Conservation (phyloP, 2,329 filamentous ascomycete genomes). For the Thielaviopsis musarum region DNA sequence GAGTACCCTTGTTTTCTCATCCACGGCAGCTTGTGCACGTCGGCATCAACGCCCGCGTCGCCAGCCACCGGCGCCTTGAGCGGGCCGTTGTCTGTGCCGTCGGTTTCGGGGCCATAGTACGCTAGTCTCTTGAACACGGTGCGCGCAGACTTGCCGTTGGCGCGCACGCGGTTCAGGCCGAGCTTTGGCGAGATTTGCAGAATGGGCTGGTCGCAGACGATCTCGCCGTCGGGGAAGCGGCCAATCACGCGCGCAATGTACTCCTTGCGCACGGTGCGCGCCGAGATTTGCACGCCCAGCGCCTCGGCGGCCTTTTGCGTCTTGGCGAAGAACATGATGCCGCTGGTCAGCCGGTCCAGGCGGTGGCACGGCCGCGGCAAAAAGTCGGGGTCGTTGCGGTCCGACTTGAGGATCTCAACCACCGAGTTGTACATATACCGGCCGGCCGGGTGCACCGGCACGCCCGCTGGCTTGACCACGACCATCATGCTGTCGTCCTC, state of each 20-base stretch:
- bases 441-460: conserved; percentile 89
- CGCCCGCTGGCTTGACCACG: conserved; percentile 89
- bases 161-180: conserved; percentile 83
- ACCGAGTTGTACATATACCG: conserved; percentile 93
- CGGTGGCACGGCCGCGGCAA: conserved; percentile 63
- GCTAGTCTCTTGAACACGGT: conserved; percentile 85
- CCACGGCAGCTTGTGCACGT: conserved; percentile 23
- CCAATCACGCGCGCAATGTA: conserved; percentile 86
- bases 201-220: conserved; percentile 87
- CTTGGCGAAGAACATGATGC: conserved; percentile 97
- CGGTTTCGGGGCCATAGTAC: conserved; percentile 55
- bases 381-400: conserved; percentile 37
- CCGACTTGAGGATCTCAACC: conserved; percentile 78
- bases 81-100: conserved; percentile 14
- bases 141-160: conserved; percentile 74
- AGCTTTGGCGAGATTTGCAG: conserved; percentile 89
- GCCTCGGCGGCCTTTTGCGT: conserved; percentile 61
- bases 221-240: conserved; percentile 76
- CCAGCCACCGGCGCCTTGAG: conserved; percentile 4
- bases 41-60: conserved; percentile 7
- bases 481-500: conserved; percentile 90
- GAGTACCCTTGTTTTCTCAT: conserved; percentile 64
- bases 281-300: conserved; percentile 59
- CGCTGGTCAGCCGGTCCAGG: conserved; percentile 84
- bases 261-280: conserved; percentile 78